phyloP scores from a whole-genome alignment of 2,329 filamentous ascomycete genomes.

The Chrysosporium keratinophilum region DNA sequence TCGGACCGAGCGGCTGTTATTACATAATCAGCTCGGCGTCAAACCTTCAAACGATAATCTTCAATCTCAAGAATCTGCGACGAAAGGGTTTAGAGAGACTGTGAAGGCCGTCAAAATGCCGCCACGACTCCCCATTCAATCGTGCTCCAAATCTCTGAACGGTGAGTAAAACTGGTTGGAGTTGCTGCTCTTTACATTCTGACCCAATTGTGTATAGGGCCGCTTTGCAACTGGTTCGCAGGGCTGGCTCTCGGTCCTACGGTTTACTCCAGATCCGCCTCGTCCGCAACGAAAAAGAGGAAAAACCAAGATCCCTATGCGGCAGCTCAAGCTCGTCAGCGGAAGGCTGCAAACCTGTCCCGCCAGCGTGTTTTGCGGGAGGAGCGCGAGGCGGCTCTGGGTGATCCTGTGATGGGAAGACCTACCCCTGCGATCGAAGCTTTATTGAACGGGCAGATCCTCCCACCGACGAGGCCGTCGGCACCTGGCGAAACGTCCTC shows the following conservation, averaged over 20 bases:
- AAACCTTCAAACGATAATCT: not conserved
- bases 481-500: not conserved
- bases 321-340: conserved; percentile 67
- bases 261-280: conserved; percentile 49
- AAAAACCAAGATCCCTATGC: conserved; percentile 60
- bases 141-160: conserved; percentile 50
- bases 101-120: conserved; percentile 46
- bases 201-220: conserved; percentile 8
- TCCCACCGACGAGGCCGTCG: conserved; percentile 16
- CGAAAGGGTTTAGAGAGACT: not conserved
- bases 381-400: conserved; percentile 54
- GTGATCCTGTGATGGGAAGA: conserved; percentile 69
- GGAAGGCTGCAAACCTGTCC: conserved; percentile 71
- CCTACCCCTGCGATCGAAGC: conserved; percentile 75
- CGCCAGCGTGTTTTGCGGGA: conserved; percentile 60
- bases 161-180: conserved; percentile 41
- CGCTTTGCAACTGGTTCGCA: conserved; percentile 36
- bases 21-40: not conserved
- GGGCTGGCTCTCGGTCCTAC: conserved; percentile 44
- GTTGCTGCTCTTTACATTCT: not conserved
- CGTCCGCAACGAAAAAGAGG: conserved; percentile 33
- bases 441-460: conserved; percentile 49
- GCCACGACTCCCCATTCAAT: conserved; percentile 53
- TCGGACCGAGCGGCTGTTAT: not conserved
- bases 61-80: not conserved